A percentile compares a stretch with the other conserved stretches of the same genome.
Evolutionary conservation across 2,329 filamentous ascomycete species (phyloP).

Genomic region (Pseudopithomyces chartarum): DNA sequence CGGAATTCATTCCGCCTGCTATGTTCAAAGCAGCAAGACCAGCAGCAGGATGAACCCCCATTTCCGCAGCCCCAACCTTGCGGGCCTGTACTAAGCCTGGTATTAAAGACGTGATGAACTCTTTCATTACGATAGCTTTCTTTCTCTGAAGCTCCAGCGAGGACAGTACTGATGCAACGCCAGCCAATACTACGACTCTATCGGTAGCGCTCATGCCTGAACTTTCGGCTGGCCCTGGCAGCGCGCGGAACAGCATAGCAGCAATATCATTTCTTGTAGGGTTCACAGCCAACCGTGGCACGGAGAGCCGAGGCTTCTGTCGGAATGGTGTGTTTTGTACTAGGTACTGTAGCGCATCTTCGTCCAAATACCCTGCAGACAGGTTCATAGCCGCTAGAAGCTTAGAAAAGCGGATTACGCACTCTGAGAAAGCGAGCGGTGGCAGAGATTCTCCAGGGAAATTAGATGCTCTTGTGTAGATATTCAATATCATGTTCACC

Average conservation of each 20-base stretch:
- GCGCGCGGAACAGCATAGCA: conserved; percentile 42
- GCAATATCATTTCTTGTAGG: conserved; percentile 44
- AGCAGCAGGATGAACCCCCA: conserved; percentile 91
- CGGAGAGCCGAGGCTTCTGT: conserved; percentile 47
- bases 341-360: conserved; percentile 57
- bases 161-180: conserved; percentile 85
- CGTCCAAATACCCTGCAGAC: conserved; percentile 66
- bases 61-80: conserved; percentile 91
- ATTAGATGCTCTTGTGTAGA: conserved; percentile 71
- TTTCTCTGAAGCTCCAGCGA: conserved; percentile 81
- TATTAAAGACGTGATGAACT: conserved; percentile 81
- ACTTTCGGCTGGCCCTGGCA: conserved; percentile 60
- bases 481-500: conserved; percentile 72
- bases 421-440: conserved; percentile 72
- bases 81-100: conserved; percentile 86
- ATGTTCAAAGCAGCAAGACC: conserved; percentile 74
- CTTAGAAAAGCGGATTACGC: conserved; percentile 73
- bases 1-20: conserved; percentile 62
- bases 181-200: conserved; percentile 77
- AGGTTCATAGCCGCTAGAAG: conserved; percentile 70
- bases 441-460: conserved; percentile 71
- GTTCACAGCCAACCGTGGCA: conserved; percentile 40
- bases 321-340: conserved; percentile 50
- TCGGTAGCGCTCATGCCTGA: conserved; percentile 74
- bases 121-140: conserved; percentile 86